Evolutionary conservation across 805 yeast species (phyloP), one percentile per base, ranked within the genome.

Genomic region (Soucietia sequanensis): DNA sequence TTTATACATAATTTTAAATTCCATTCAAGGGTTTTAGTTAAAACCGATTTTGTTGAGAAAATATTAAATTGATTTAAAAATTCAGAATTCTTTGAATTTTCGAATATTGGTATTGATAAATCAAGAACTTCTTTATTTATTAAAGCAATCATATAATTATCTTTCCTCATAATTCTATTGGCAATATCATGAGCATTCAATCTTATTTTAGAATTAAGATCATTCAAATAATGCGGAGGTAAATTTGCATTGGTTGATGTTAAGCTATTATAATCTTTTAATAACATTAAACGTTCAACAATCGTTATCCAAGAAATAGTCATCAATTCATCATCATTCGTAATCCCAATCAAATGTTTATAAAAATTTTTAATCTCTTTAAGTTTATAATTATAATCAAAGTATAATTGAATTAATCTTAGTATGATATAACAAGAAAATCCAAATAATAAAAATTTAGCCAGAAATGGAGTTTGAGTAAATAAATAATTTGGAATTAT

Each of bases 21-120:
- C 98, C 98, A 93, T 51, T 93, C 99, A 44, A 93, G 62, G 2
- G 96, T 88, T 45, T 84, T 81, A 0, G 99, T 91, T 20, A 93
- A 63, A 29, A 75, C 69, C 14, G 61, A 49, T 18, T 59, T 50
- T 36, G 43, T 50, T 23, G 58, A 36, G 14, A 53, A 44, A n/a
- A 50, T 21, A 6, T 38, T 37, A 33, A 47, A 18, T 2, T 18
- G 28, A 4, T 24, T 12, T 15, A 50, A 23, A 22, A 50, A 24
- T n/a, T 43, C 39, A 9, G 35, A 16, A 6, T 39, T 33, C 3
- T 48, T 47, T 5, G 46, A 15, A 5, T 32, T 31, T 10, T 12
- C 15, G 19, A 33, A 12, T 39, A 53, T 12, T 31, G 47, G 17
- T 37, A 88, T 54, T 0, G 84, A 70, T 16, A 86, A 62, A 49